Conservation (phyloP, 2,329 filamentous ascomycete genomes). For the Didymella arachidicola region DNA sequence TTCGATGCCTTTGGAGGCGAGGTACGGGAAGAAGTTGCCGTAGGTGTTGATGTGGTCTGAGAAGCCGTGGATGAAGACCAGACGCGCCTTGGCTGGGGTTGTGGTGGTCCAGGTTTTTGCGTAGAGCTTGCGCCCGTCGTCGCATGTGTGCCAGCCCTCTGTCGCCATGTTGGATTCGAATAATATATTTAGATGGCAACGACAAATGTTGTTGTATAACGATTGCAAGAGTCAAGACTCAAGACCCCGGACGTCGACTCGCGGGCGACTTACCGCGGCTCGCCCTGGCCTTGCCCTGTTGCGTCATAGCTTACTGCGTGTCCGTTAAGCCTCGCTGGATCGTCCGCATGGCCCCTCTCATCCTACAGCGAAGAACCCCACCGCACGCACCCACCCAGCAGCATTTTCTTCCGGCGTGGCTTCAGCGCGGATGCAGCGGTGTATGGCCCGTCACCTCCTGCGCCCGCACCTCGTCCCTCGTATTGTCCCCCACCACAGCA, state of each 20-base stretch:
- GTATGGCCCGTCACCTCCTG: constrained; percentile 28
- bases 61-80: constrained; percentile 89
- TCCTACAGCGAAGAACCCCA: constrained; percentile 20
- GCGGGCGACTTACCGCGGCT: constrained; percentile 14
- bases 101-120: constrained; percentile 69
- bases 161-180: constrained; percentile 45
- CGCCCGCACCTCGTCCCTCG: constrained; percentile 23
- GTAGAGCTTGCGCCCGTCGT: constrained; percentile 64
- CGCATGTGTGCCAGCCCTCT: constrained; percentile 61
- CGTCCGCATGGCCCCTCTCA: constrained; percentile 11
- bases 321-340: constrained; percentile 20
- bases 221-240: no score
- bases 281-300: constrained; percentile 3
- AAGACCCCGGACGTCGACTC: neutral
- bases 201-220: no score
- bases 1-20: constrained; percentile 76
- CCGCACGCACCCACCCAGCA: constrained; percentile 29
- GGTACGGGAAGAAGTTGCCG: constrained; percentile 72
- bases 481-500: constrained; percentile 23
- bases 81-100: constrained; percentile 68
- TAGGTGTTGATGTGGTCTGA: constrained; percentile 76
- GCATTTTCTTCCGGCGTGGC: constrained; percentile 25
- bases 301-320: constrained; percentile 15
- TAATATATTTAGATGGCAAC: no score
- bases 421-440: constrained; percentile 25